These are phyloP conservation scores for Collariella sp. DNA, from an alignment of 495 filamentous ascomycete species.

Conservation along the genomic window DNA sequence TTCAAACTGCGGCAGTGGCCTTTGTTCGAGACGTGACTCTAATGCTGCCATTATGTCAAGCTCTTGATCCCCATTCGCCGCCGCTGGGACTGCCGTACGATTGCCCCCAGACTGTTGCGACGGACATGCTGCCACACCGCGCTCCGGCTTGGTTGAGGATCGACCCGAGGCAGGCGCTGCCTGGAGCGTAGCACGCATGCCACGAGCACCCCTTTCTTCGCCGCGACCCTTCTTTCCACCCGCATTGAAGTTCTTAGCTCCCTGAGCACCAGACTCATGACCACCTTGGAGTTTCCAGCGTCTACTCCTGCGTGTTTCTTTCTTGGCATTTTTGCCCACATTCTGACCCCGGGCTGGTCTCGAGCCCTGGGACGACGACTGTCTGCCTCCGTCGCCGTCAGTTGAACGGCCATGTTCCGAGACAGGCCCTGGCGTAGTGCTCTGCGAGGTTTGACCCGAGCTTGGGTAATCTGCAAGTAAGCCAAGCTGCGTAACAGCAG, in stretches of 20 bases:
- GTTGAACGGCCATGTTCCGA: slow-evolving; percentile 3
- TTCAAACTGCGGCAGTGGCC: background rate
- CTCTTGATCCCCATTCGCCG: background rate
- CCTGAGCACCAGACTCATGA: background rate
- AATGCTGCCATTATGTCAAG: slow-evolving; percentile 14
- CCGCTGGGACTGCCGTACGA: background rate
- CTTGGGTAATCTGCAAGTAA: background rate
- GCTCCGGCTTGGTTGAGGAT: background rate
- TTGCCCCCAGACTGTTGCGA: background rate
- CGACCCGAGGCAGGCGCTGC: slow-evolving; percentile 11
- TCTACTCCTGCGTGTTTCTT: slow-evolving; percentile 3
- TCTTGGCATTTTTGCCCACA: slow-evolving; percentile 1
- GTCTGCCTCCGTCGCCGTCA: background rate
- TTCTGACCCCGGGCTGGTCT: background rate
- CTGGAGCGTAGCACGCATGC: slow-evolving; percentile 28
- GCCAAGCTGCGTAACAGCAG: background rate
- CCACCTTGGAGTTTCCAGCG: slow-evolving; percentile 5
- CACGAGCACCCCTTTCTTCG: slow-evolving; percentile 21
- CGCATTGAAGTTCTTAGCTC: slow-evolving; percentile 21
- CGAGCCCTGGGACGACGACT: slow-evolving; percentile 8
- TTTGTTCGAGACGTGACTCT: slow-evolving; percentile 17
- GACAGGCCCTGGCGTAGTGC: background rate
- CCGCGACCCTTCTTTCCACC: slow-evolving; percentile 22
- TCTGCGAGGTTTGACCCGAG: background rate
- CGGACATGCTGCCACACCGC: background rate